Evolutionary conservation across 1,284 basidiomycete species (phyloP), one percentile per base, ranked within the genome.

Genomic region (Fistulinella staudtii): DNA sequence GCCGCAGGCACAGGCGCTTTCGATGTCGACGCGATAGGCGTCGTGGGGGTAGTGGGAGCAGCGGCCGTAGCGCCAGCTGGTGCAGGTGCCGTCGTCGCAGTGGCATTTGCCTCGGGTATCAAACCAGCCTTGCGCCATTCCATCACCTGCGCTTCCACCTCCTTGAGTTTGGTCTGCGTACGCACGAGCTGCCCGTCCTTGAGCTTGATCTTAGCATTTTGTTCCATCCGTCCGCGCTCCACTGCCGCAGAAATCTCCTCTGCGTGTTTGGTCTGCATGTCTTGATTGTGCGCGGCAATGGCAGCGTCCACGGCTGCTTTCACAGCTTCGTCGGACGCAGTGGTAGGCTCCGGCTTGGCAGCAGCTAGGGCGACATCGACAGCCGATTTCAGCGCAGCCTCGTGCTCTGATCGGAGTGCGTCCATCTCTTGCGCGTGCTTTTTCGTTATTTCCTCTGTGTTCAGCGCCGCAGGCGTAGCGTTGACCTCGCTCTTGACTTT

Each of bases 101-200:
- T n/a, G n/a, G n/a, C n/a, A n/a, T n/a, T 30, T 23, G 30, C 17
- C 0, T 55, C 59, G 11, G 67, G 73, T 30, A 79, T 40, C 8
- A 77, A 40, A 2, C 80, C 78, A 1, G 68, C 63, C 38, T 73
- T 72, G 52, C 73, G 72, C 74, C 75, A 77, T 50, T 75, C 73
- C 33, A 75, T 61, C 14, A 85, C 72, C 48, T 80, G 75, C 3
- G 72, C 72, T 56, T 88, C 85, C 25, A 85, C 65, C 8, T 82
- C 78, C 64, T 85, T 86, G 37, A 86, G 64, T 47, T 71, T 76
- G 44, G 64, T 66, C 56, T 84, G 79, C 11, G 76, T 68, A 36
- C 70, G 75, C 24, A 79, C 69, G 14, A 88, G 67, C 53, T 83
- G 81, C 3, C 69, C 65, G 51, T 89, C 85, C 65, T 87, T 88